Evolutionary conservation across 1,139 yeast genomes (phyloP).

Genomic region (Debaryomyces udenii): DNA sequence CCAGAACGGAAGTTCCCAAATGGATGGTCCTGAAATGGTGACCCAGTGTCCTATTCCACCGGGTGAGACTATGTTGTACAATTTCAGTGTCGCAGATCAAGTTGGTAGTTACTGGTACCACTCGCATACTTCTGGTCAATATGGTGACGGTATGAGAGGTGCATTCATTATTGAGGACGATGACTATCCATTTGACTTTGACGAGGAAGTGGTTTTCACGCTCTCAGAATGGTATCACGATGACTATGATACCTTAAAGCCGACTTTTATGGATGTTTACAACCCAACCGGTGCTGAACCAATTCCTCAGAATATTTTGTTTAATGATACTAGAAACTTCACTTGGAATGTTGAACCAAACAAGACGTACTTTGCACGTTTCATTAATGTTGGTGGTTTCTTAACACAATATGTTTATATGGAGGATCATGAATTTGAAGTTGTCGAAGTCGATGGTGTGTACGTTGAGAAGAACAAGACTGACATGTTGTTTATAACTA

Average conservation of each 20-base stretch:
- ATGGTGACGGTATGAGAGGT: conserved; percentile 80
- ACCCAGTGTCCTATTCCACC: conserved; percentile 80
- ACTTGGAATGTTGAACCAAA: conserved; percentile 61
- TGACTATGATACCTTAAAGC: conserved; percentile 45
- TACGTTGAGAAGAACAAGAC: conserved; percentile 60
- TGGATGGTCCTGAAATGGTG: conserved; percentile 81
- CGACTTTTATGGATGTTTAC: conserved; percentile 57
- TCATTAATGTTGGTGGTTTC: conserved; percentile 69
- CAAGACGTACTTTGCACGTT: conserved; percentile 63
- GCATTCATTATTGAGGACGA: conserved; percentile 68
- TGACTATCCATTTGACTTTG: conserved; percentile 56
- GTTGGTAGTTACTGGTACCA: conserved; percentile 83
- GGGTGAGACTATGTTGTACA: conserved; percentile 63
- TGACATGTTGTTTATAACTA: conserved; percentile 62
- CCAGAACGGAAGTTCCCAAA: conserved; percentile 59
- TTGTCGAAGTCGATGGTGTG: conserved; percentile 77
- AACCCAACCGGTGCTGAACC: conserved; percentile 89
- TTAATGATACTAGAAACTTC: conserved; percentile 64
- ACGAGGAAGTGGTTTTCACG: conserved; percentile 60
- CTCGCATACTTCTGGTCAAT: conserved; percentile 77
- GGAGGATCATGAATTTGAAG: conserved; percentile 67
- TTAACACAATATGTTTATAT: conserved; percentile 70
- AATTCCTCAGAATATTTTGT: conserved; percentile 64
- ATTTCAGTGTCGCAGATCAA: conserved; percentile 65
- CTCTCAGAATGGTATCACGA: conserved; percentile 67